Percentiles rank a stretch among this genome's conserved stretches.
Evolutionary conservation across 495 filamentous ascomycete species (phyloP).

Genomic region (Chaetomium cochliodes): DNA sequence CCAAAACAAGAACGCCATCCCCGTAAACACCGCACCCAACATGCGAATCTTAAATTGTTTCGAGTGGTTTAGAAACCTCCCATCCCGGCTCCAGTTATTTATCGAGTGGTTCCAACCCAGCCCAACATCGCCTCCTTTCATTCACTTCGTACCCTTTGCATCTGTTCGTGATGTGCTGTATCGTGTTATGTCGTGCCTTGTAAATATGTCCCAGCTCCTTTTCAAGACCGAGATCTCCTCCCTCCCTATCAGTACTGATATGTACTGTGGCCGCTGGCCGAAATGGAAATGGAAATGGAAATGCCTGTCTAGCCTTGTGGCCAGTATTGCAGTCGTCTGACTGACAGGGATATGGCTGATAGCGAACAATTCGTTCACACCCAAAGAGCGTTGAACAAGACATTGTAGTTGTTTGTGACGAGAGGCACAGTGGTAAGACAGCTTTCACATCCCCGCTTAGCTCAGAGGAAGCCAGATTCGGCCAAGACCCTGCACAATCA

Average conservation of each 20-base stretch:
- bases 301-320: background rate
- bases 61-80: background rate
- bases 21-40: background rate
- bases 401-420: background rate
- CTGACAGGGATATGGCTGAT: background rate
- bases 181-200: slow-evolving; percentile 1
- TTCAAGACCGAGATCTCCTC: background rate
- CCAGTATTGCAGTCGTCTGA: background rate
- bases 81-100: background rate
- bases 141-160: slow-evolving; percentile 1
- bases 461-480: slow-evolving; percentile 50
- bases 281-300: background rate
- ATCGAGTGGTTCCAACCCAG: background rate
- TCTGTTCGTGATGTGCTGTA: slow-evolving; percentile 1
- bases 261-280: background rate
- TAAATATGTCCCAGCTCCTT: background rate
- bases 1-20: background rate
- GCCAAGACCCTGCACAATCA: slow-evolving; percentile 42
- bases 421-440: background rate
- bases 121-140: background rate
- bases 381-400: background rate
- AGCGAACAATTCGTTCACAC: background rate
- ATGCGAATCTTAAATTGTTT: background rate
- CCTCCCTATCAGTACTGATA: background rate
- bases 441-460: background rate